These are phyloP conservation scores for Bryum argenteum DNA, from an alignment of 225 moss, liverwort and hornwort species.

Conservation along the genomic window DNA sequence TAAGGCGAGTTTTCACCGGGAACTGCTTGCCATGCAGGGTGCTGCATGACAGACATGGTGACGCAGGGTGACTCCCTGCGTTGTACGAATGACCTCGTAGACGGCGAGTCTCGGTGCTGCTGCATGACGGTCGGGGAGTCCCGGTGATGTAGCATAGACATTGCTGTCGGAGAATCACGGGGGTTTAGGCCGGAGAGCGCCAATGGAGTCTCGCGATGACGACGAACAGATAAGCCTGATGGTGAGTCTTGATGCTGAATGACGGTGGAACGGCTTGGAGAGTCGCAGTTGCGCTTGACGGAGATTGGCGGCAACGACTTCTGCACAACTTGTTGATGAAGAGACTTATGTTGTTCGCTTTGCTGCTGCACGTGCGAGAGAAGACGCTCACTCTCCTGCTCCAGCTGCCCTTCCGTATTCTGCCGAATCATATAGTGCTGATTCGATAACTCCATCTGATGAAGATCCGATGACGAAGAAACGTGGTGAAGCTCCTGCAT, in stretches of 20 bases:
- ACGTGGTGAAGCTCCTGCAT: constrained; percentile 50
- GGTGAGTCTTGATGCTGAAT: constrained; percentile 58
- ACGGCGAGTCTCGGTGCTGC: constrained; percentile 59
- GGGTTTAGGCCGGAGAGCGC: constrained; percentile 51
- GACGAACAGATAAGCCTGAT: constrained; percentile 50
- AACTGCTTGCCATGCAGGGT: constrained; percentile 67
- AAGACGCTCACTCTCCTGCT: constrained; percentile 70
- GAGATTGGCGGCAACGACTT: constrained; percentile 51
- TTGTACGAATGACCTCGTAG: constrained; percentile 49
- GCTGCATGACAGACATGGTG: constrained; percentile 71
- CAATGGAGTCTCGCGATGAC: constrained; percentile 52
- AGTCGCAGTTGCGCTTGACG: constrained; percentile 55
- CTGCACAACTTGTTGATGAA: constrained; percentile 56
- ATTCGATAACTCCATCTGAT: constrained; percentile 44
- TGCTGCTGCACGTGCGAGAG: constrained; percentile 69
- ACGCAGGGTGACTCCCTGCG: constrained; percentile 55
- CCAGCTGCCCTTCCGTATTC: constrained; percentile 50
- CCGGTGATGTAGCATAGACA: constrained; percentile 51
- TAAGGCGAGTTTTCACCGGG: constrained; percentile 55
- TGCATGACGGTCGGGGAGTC: constrained; percentile 53
- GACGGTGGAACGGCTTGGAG: constrained; percentile 38
- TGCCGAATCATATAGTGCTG: constrained; percentile 44
- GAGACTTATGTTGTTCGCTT: constrained; percentile 35
- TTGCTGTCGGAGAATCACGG: constrained; percentile 48
- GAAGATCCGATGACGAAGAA: constrained; percentile 49